Evolutionary conservation across 495 filamentous ascomycete species (phyloP), one percentile per base, ranked within the genome.

Genomic region (Letharia columbiana): DNA sequence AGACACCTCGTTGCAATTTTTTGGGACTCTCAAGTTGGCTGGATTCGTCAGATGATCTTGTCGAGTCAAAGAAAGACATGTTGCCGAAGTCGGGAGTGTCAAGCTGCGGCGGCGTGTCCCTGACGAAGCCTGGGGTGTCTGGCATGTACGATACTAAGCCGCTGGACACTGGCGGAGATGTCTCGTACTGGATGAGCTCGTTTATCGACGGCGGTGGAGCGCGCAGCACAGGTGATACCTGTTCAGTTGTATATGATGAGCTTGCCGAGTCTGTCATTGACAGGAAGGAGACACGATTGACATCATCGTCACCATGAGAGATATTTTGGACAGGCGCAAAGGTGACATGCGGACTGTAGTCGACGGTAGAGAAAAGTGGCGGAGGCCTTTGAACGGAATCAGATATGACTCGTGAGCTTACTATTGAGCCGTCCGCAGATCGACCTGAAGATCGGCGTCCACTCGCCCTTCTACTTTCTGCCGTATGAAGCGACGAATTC

Each of bases 251-350:
- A 31, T 40, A 60, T 31, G 68, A 67, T 31, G 68, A 67, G 37
- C 49, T 67, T 31, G 59, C 44, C 42, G 68, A 69, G 17, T 62
- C 49, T 28, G 68, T 67, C 54, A 60, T 67, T 5, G 68, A 63
- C 9, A 69, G 61, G 57, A 69, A 69, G 17, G 68, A 69, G 42
- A 64, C 61, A 20, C 64, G 68, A 69, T 67, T 69, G 33, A 65
- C 60, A 58, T 69, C 67, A n/a, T 39, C 41, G 10, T 56, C 52
- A 56, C 35, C 39, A 42, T 11, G 17, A 9, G 37, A 40, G 17
- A 42, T 1, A 31, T 42, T 18, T 40, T 57, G 44, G 7, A 45
- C 63, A 33, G 65, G 54, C 35, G 68, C 35, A 40, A 67, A 67
- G 2, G 44, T 50, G 17, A 69, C 60, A 50, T 57, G 68, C 44